Conservation (phyloP, 495 filamentous ascomycete genomes). For the Neurospora sp. region DNA sequence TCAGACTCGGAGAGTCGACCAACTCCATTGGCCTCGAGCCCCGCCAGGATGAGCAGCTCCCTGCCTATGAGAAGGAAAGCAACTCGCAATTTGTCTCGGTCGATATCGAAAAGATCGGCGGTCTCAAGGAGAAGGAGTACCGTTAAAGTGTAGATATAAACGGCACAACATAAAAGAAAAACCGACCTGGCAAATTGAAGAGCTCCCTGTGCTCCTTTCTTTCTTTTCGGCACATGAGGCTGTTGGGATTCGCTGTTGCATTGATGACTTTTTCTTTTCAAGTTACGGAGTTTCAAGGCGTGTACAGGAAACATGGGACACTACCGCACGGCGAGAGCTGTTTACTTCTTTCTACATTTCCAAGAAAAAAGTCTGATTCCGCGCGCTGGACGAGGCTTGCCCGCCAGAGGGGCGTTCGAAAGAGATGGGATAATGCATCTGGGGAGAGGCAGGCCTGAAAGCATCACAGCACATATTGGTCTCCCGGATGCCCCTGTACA, state of each 20-base stretch:
- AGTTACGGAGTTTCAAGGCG: conserved; percentile 14
- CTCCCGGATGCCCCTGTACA: conserved; percentile 3
- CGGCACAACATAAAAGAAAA: not conserved
- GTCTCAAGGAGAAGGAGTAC: conserved; percentile 78
- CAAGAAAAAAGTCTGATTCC: not conserved
- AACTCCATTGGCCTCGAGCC: conserved; percentile 69
- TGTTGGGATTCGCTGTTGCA: not conserved
- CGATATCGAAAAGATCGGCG: conserved; percentile 90
- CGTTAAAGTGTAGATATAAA: conserved; percentile 13
- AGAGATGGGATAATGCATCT: not conserved
- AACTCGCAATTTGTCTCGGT: conserved; percentile 76
- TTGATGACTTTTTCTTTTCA: not conserved
- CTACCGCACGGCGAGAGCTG: conserved; percentile 11
- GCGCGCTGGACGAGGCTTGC: not conserved
- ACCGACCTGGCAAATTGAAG: not conserved
- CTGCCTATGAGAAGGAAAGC: conserved; percentile 73
- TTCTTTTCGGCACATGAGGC: not conserved
- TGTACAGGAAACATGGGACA: conserved; percentile 12
- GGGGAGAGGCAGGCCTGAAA: not conserved
- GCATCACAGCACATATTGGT: not conserved
- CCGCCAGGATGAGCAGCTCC: conserved; percentile 65
- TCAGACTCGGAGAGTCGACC: conserved; percentile 78
- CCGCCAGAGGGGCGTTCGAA: not conserved
- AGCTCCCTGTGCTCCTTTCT: not conserved
- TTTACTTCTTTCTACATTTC: conserved; percentile 6